Percentiles rank a stretch among this genome's conserved stretches.
phyloP scores from a whole-genome alignment of 176 grass and related monocot species.

The Ensete ventricosum region DNA sequence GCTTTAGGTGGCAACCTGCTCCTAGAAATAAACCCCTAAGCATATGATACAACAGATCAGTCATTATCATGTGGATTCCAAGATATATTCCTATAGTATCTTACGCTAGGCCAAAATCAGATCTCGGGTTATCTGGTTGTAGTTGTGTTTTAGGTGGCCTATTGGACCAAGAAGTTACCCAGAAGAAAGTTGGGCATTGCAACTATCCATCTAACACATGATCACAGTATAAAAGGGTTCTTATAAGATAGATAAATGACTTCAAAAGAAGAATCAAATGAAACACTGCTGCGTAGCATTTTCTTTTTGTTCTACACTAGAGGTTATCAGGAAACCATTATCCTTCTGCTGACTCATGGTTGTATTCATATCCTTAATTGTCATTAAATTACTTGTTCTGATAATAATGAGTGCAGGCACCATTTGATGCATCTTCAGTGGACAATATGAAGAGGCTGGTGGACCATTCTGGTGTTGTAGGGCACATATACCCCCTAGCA shows the following conservation, averaged over 20 bases:
- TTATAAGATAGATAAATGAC: background rate
- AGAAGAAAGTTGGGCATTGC: background rate
- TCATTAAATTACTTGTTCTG: constrained; percentile 21
- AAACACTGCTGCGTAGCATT: background rate
- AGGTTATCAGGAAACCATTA: too few species aligned
- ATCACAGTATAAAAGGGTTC: background rate
- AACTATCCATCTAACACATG: background rate
- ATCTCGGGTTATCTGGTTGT: too few species aligned
- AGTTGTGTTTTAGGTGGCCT: background rate
- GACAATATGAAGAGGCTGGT: constrained; percentile 97
- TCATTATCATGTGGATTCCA: too few species aligned
- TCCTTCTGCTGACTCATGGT: too few species aligned
- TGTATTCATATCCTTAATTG: constrained; percentile 11
- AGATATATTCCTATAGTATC: too few species aligned
- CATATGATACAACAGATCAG: too few species aligned
- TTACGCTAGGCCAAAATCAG: too few species aligned
- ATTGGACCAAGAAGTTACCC: background rate
- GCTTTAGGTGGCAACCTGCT: too few species aligned
- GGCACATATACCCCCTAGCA: constrained; percentile 85
- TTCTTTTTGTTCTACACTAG: too few species aligned
- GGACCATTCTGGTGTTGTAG: constrained; percentile 62
- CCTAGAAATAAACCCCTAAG: too few species aligned
- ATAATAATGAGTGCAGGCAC: constrained; percentile 60
- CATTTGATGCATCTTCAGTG: constrained; percentile 80
- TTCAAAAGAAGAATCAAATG: background rate